Conservation (phyloP, 768 basidiomycete genomes). For the Suillus clintonianus region DNA sequence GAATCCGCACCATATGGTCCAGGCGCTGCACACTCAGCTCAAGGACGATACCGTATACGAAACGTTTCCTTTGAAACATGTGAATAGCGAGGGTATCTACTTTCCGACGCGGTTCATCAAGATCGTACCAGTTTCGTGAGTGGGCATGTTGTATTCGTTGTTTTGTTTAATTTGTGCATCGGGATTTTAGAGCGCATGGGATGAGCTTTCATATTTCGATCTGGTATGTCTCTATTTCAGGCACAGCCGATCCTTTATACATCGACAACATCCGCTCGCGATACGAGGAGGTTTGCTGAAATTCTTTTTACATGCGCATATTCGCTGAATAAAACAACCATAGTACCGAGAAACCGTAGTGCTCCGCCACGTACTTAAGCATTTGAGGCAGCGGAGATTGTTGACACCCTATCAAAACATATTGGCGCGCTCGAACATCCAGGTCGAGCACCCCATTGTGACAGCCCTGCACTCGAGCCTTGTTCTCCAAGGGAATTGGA, state of each 20-base stretch:
- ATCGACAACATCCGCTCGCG: slow-evolving; percentile 54
- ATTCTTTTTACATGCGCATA: not conserved
- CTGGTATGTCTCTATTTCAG: slow-evolving; percentile 69
- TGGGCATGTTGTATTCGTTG: slow-evolving; percentile 7
- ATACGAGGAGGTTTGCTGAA: slow-evolving; percentile 62
- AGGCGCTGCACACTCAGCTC: slow-evolving; percentile 62
- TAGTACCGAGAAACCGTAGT: slow-evolving; percentile 69
- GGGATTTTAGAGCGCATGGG: slow-evolving; percentile 56
- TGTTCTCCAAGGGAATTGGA: slow-evolving; percentile 69
- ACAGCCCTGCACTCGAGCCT: slow-evolving; percentile 63
- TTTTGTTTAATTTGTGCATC: not conserved
- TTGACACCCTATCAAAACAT: slow-evolving; percentile 65
- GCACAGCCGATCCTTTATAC: slow-evolving; percentile 54
- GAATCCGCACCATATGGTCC: slow-evolving; percentile 64
- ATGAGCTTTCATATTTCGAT: slow-evolving; percentile 78
- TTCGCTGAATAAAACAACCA: not conserved
- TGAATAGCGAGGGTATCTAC: slow-evolving; percentile 54
- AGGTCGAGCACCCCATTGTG: slow-evolving; percentile 70
- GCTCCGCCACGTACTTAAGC: slow-evolving; percentile 70
- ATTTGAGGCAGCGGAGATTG: slow-evolving; percentile 75
- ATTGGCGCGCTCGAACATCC: slow-evolving; percentile 52
- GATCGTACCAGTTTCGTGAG: slow-evolving; percentile 75
- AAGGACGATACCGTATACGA: slow-evolving; percentile 69
- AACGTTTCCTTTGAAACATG: slow-evolving; percentile 58
- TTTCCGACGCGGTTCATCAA: slow-evolving; percentile 74